A percentile compares a stretch with the other conserved stretches of the same genome.
These are phyloP conservation scores for Harringtonia aguacate DNA, from an alignment of 2,329 filamentous ascomycete genomes.

Conservation along the genomic window DNA sequence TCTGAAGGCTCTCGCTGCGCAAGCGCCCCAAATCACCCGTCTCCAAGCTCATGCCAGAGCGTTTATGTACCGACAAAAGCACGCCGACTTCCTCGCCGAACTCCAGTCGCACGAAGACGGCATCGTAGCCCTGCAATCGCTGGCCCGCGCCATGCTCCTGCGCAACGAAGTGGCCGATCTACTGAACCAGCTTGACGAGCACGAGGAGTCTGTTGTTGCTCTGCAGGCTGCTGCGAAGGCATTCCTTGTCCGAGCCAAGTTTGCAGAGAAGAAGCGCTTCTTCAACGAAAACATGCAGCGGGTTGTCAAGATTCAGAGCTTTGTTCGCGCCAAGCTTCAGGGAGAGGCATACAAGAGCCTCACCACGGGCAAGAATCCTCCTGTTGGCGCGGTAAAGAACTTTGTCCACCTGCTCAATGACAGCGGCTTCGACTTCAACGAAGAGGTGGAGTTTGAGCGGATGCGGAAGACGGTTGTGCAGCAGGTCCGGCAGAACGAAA, in stretches of 20 bases:
- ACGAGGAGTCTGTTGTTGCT: constrained; percentile 66
- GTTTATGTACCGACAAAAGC: constrained; percentile 49
- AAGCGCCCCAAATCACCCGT: constrained; percentile 44
- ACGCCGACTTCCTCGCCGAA: constrained; percentile 54
- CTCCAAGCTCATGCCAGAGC: constrained; percentile 61
- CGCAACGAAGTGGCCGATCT: constrained; percentile 63
- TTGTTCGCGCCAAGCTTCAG: constrained; percentile 87
- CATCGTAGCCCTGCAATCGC: constrained; percentile 61
- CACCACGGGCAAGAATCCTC: constrained; percentile 91
- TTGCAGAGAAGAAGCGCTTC: constrained; percentile 75
- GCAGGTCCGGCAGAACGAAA: constrained; percentile 92
- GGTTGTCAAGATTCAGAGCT: constrained; percentile 97
- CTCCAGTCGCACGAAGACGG: constrained; percentile 58
- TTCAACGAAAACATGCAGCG: constrained; percentile 98
- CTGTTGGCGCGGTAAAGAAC: constrained; percentile 92
- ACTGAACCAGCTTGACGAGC: constrained; percentile 67
- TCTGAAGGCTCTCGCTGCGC: constrained; percentile 43
- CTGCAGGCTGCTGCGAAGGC: constrained; percentile 68
- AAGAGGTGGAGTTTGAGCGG: constrained; percentile 93
- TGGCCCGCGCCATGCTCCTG: constrained; percentile 68
- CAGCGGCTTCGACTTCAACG: constrained; percentile 97
- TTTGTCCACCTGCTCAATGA: constrained; percentile 97
- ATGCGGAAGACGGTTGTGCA: constrained; percentile 93
- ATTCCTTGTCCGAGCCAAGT: constrained; percentile 61
- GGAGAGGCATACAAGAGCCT: constrained; percentile 97